phyloP scores from a whole-genome alignment of 345 rosid species.

The Pugionium dolabratum region DNA sequence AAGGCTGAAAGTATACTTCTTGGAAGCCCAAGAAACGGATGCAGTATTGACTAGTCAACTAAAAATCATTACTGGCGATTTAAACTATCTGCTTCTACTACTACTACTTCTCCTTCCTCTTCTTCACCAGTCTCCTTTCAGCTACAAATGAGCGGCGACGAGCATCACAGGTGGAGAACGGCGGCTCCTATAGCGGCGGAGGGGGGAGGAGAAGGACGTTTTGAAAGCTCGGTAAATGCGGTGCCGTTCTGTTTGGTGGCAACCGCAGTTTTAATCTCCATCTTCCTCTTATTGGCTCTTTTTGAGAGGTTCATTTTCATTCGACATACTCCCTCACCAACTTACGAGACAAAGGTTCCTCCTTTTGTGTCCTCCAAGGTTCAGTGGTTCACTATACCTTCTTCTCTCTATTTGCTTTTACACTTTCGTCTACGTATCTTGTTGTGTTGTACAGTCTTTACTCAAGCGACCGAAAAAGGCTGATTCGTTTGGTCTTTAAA shows the following conservation, averaged over 20 bases:
- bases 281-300: constrained; percentile 82
- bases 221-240: constrained; percentile 79
- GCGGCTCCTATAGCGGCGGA: constrained; percentile 31
- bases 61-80: background rate
- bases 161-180: constrained; percentile 12
- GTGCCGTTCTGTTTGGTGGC: constrained; percentile 86
- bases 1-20: background rate
- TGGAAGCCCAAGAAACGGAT: background rate
- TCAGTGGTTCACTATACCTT: constrained; percentile 32
- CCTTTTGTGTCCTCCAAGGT: constrained; percentile 54
- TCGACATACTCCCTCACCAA: background rate
- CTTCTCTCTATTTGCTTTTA: constrained; percentile 7
- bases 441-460: constrained; percentile 12
- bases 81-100: background rate
- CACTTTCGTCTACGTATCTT: constrained; percentile 4
- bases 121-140: constrained; percentile 10
- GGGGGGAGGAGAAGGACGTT: constrained; percentile 61
- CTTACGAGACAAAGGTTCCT: constrained; percentile 44
- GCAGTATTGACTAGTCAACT: constrained; percentile 32
- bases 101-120: background rate
- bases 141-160: constrained; percentile 27
- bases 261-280: constrained; percentile 75
- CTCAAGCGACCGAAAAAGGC: background rate
- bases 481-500: background rate
- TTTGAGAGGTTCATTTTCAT: constrained; percentile 63